Evolutionary conservation across 2,329 filamentous ascomycete species (phyloP).

Genomic region (Verticillium tricorpus): DNA sequence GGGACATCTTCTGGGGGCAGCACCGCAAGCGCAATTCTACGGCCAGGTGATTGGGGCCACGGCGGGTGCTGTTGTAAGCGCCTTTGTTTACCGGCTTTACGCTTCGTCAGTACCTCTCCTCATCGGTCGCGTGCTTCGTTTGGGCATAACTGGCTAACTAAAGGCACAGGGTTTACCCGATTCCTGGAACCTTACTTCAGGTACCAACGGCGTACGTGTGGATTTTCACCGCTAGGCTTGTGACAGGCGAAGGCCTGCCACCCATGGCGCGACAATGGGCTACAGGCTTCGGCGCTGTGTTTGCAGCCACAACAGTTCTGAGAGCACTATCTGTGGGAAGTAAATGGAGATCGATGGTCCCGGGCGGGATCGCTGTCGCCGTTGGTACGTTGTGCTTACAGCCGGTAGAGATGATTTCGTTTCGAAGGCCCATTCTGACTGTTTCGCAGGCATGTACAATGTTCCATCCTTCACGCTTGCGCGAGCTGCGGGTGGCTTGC

Average conservation of each 20-base stretch:
- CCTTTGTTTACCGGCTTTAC: conserved; percentile 84
- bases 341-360: conserved; percentile 71
- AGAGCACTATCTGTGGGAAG: conserved; percentile 55
- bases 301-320: conserved; percentile 64
- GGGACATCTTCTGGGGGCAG: conserved; percentile 85
- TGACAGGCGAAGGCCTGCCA: conserved; percentile 86
- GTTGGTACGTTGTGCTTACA: conserved; percentile 53
- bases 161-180: conserved; percentile 65
- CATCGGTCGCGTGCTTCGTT: neutral
- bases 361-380: conserved; percentile 92
- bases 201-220: conserved; percentile 94
- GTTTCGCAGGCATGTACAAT: conserved; percentile 82
- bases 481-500: conserved; percentile 70
- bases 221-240: conserved; percentile 92
- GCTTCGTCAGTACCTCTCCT: conserved; percentile 44
- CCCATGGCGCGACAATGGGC: conserved; percentile 80
- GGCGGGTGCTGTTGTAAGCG: conserved; percentile 79
- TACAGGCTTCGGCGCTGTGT: conserved; percentile 67
- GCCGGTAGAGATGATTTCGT: neutral
- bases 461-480: conserved; percentile 93
- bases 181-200: conserved; percentile 86
- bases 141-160: neutral
- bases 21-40: conserved; percentile 93
- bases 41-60: conserved; percentile 90
- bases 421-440: neutral